phyloP scores from a whole-genome alignment of 1,284 basidiomycete species.

The Cryptococcus deneoformans region DNA sequence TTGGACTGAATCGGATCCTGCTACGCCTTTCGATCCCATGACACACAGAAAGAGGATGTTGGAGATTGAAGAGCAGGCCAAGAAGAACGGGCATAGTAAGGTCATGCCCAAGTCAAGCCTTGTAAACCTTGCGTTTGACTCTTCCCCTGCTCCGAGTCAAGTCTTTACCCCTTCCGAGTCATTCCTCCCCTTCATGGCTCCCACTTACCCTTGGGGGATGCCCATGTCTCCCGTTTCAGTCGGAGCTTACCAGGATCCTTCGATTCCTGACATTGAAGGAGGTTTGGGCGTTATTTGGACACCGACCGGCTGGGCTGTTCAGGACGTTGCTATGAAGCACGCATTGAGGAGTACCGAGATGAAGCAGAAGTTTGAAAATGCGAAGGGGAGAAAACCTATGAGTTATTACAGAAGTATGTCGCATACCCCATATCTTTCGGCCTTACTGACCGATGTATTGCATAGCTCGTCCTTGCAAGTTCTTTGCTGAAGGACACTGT shows the following conservation, averaged over 20 bases:
- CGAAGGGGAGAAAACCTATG: slow-evolving; percentile 18
- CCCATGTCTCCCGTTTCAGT: slow-evolving; percentile 30
- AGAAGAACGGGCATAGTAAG: background rate
- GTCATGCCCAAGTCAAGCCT: slow-evolving; percentile 3
- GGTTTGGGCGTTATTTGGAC: slow-evolving; percentile 39
- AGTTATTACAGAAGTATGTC: slow-evolving; percentile 40
- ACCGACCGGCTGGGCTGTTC: slow-evolving; percentile 41
- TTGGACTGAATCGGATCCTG: slow-evolving; percentile 42
- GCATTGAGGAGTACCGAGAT: slow-evolving; percentile 23
- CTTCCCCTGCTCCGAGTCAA: background rate
- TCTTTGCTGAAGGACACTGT: slow-evolving; percentile 40
- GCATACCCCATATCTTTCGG: no score
- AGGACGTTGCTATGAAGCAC: slow-evolving; percentile 37
- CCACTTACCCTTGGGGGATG: slow-evolving; percentile 40
- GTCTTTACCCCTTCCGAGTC: background rate
- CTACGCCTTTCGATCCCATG: slow-evolving; percentile 34
- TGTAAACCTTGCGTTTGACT: slow-evolving; percentile 3
- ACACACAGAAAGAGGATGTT: slow-evolving; percentile 9
- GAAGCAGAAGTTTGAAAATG: slow-evolving; percentile 11
- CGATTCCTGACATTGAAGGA: slow-evolving; percentile 16
- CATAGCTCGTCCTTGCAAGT: slow-evolving; percentile 39
- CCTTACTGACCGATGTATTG: background rate
- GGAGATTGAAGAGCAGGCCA: slow-evolving; percentile 8
- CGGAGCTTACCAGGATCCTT: slow-evolving; percentile 6
- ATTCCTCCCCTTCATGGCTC: background rate